Conservation (phyloP, 1,284 basidiomycete species). For the Lignosus rhinocerotis region DNA sequence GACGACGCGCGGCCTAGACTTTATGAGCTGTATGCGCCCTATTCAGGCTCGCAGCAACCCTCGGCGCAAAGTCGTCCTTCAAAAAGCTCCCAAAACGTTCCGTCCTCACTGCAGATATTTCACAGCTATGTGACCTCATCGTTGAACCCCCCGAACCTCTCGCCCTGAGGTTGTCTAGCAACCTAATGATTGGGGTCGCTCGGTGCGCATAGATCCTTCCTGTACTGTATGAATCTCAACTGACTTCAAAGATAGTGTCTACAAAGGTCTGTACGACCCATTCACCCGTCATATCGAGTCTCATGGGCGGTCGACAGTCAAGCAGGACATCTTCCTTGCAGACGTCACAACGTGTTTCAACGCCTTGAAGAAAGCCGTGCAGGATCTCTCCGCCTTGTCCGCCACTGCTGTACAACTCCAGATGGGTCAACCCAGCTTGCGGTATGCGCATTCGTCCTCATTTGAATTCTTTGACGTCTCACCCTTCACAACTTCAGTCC, state of each 20-base stretch:
- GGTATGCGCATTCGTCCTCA: slow-evolving; percentile 40
- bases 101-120: slow-evolving; percentile 78
- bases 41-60: slow-evolving; percentile 81
- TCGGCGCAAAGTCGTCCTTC: slow-evolving; percentile 83
- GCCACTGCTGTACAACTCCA: slow-evolving; percentile 53
- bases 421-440: slow-evolving; percentile 65
- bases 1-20: not conserved
- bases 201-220: slow-evolving; percentile 53
- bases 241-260: slow-evolving; percentile 48
- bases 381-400: slow-evolving; percentile 53
- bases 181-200: slow-evolving; percentile 83
- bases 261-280: slow-evolving; percentile 54
- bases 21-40: not conserved
- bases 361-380: slow-evolving; percentile 72
- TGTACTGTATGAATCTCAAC: not conserved
- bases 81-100: slow-evolving; percentile 79
- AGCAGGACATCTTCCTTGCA: slow-evolving; percentile 79
- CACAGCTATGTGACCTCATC: slow-evolving; percentile 77
- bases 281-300: not conserved
- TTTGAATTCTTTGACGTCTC: not conserved
- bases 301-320: slow-evolving; percentile 48
- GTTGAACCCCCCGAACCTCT: slow-evolving; percentile 81
- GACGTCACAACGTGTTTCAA: slow-evolving; percentile 78
- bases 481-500: slow-evolving; percentile 39
- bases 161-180: slow-evolving; percentile 81